Conservation (phyloP, 2,329 filamentous ascomycete genomes). For the Westerdykella ornata region DNA sequence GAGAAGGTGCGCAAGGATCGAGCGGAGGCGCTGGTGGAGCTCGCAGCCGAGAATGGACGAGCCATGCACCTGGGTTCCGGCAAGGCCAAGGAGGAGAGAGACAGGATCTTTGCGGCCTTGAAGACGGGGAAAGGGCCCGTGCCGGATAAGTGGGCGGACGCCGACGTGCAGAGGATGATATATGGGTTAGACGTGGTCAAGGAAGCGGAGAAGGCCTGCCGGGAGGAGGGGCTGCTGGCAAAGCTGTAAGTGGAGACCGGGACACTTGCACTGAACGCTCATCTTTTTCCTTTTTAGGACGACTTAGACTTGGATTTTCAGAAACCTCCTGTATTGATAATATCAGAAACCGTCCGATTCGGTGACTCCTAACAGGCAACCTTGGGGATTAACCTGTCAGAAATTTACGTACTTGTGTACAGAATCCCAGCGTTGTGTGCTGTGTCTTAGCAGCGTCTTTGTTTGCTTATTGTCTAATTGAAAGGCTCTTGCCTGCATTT, state of each 20-base stretch:
- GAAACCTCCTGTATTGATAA: too few relatives aligned
- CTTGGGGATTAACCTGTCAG: too few relatives aligned
- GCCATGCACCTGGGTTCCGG: constrained; percentile 53
- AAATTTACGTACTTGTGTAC: too few relatives aligned
- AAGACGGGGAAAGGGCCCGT: constrained; percentile 41
- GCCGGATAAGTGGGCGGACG: constrained; percentile 49
- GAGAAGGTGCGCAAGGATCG: constrained; percentile 51
- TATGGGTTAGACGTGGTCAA: constrained; percentile 44
- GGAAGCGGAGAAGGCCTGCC: constrained; percentile 42
- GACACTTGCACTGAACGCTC: too few relatives aligned
- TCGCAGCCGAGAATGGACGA: constrained; percentile 50
- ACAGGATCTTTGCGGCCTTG: constrained; percentile 48
- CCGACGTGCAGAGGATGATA: constrained; percentile 45
- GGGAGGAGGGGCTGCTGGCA: constrained; percentile 22
- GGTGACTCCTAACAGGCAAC: too few relatives aligned
- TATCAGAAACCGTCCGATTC: too few relatives aligned
- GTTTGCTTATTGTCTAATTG: too few relatives aligned
- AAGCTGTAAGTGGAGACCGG: constrained; percentile 15
- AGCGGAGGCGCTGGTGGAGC: constrained; percentile 51
- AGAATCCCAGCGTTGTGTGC: too few relatives aligned
- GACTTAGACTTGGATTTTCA: too few relatives aligned
- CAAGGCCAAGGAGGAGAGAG: constrained; percentile 53
- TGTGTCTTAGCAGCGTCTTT: too few relatives aligned
- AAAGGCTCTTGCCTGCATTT: too few relatives aligned
- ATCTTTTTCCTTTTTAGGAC: too few relatives aligned